Base-by-base conservation (phyloP, 73 alveolate genomes). In the Paramecium primaurelia region DNA sequence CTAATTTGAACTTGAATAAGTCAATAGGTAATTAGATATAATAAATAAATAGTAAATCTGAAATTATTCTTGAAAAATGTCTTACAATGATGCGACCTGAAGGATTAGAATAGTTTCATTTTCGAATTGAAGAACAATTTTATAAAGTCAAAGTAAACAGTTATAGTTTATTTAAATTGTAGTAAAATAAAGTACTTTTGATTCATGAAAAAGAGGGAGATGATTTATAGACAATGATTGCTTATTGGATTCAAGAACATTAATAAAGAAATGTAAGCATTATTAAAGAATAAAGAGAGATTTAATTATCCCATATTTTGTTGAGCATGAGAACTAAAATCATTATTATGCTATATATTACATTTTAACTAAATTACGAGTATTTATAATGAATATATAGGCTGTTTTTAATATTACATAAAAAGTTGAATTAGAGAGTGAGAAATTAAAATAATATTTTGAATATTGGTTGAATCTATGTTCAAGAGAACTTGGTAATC, bases 361-460 rank as follows among this genome's bases (percentile, higher is more conserved):
- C 58, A 45, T 80, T 11, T 36, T 80, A 47, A 80, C 58, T 6
- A 80, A 80, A 49, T 80, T 80, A 47, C 6, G 73, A 36, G 91
- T 49, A 45, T 28, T 5, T 64, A 28, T 25, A 28, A 1, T 64
- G 26, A n/a, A 30, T 73, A 73, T 4, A 12, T 12, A 73, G 87
- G 28, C 59, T 1, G 28, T 73, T 11, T 80, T 80, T 18, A 80
- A 44, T 80, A 80, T 80, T 22, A 44, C 47, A 20, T 25, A 80
- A 20, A 77, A 80, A 49, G 91, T 80, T 45, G 91, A 80, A 80
- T 45, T 80, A 45, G 91, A 80, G 32, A 44, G 91, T 32, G 71
- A 80, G 51, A 80, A 80, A 80, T 47, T 80, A n/a, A 80, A 80
- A 49, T 80, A 80, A 14, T 80, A 80, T 80, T 80, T 80, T 47